phyloP scores from a whole-genome alignment of 192 early-diverging fungal genomes.

The Phlyctochytrium planicorne region DNA sequence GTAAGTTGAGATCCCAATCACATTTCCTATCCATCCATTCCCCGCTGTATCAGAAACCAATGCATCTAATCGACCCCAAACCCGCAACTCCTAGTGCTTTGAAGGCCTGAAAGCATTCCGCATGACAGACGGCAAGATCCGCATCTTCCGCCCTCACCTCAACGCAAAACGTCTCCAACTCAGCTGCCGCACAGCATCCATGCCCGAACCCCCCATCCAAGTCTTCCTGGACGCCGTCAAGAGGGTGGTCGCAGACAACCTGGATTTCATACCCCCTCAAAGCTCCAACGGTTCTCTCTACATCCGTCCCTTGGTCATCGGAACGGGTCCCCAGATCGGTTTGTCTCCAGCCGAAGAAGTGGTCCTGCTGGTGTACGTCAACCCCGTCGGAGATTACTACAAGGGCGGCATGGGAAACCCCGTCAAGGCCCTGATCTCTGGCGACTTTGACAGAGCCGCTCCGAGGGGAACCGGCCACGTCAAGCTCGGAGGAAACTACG shows the following conservation, averaged over 20 bases:
- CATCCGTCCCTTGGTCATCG: conserved; percentile 69
- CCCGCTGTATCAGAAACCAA: not conserved
- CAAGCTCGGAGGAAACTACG: conserved; percentile 78
- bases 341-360: conserved; percentile 54
- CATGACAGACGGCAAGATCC: conserved; percentile 54
- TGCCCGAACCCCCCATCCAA: conserved; percentile 59
- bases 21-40: not conserved
- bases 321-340: conserved; percentile 65
- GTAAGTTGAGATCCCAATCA: conserved; percentile 26
- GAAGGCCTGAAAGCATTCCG: conserved; percentile 82
- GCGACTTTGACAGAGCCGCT: conserved; percentile 67
- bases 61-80: too few species aligned
- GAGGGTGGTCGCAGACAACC: conserved; percentile 58
- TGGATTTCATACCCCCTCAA: conserved; percentile 73
- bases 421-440: conserved; percentile 63
- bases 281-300: conserved; percentile 65
- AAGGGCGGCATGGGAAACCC: conserved; percentile 57
- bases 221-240: conserved; percentile 63
- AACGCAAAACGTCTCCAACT: conserved; percentile 63
- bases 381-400: conserved; percentile 71
- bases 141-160: conserved; percentile 69
- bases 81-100: conserved; percentile 52
- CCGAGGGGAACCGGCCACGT: conserved; percentile 55
- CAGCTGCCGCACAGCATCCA: conserved; percentile 54
- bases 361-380: conserved; percentile 61